Conservation (phyloP, 192 early-diverging fungal genomes). For the Mortierella hygrophila region DNA sequence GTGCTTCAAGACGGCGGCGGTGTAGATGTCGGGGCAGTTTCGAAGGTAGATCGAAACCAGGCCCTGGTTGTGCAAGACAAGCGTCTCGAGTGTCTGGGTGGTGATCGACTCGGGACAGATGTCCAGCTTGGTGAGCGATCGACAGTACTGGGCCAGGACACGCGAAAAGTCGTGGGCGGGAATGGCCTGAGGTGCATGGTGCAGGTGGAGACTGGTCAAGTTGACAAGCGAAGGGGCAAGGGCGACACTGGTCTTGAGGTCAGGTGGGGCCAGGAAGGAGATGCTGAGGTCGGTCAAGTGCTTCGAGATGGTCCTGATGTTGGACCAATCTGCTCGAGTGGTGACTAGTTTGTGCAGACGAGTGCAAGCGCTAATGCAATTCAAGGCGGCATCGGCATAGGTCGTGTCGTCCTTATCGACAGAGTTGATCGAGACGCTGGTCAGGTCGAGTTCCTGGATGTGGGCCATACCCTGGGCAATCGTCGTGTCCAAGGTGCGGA, state of each 20-base stretch:
- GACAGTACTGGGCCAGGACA: slow-evolving; percentile 48
- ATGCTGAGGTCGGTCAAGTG: slow-evolving; percentile 44
- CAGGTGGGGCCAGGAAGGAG: slow-evolving; percentile 49
- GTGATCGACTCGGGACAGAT: slow-evolving; percentile 41
- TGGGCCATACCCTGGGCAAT: slow-evolving; percentile 36
- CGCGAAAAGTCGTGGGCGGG: slow-evolving; percentile 44
- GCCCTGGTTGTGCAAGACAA: slow-evolving; percentile 33
- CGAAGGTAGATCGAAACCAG: slow-evolving; percentile 42
- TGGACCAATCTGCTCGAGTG: slow-evolving; percentile 47
- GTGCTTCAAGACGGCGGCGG: slow-evolving; percentile 37
- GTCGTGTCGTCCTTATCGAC: slow-evolving; percentile 35
- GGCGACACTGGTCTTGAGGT: slow-evolving; percentile 49
- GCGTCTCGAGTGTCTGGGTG: slow-evolving; percentile 18
- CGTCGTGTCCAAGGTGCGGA: slow-evolving; percentile 29
- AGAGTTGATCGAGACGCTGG: slow-evolving; percentile 44
- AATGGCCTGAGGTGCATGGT: slow-evolving; percentile 39
- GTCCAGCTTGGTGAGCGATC: slow-evolving; percentile 37
- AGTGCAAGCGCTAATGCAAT: slow-evolving; percentile 45
- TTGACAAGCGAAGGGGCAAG: slow-evolving; percentile 44
- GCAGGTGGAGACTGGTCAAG: slow-evolving; percentile 46
- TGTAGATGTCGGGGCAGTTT: slow-evolving; percentile 41
- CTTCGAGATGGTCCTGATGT: slow-evolving; percentile 42
- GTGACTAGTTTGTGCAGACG: slow-evolving; percentile 53
- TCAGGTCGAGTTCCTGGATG: slow-evolving; percentile 43
- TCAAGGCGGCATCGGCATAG: slow-evolving; percentile 50